Evolutionary conservation across 768 basidiomycete genomes (phyloP).

Genomic region (Amylocystis lapponica): DNA sequence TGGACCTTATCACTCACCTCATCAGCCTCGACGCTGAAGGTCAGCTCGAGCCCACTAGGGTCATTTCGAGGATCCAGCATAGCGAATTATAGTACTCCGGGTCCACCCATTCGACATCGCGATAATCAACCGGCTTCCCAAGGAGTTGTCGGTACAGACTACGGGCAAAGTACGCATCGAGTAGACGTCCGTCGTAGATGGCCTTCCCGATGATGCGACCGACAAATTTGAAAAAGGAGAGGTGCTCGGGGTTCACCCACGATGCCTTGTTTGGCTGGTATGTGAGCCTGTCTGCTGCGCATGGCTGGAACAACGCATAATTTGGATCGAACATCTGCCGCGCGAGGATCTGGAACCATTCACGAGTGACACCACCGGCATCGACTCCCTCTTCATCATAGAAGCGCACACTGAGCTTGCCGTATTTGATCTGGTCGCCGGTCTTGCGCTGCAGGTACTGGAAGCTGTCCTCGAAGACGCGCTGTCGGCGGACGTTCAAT

Average conservation of each 20-base stretch:
- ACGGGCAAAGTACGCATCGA: constrained; percentile 97
- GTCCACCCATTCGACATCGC: constrained; percentile 96
- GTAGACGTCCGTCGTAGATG: constrained; percentile 90
- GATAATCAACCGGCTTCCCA: constrained; percentile 90
- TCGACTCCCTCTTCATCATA: constrained; percentile 98
- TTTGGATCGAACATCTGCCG: constrained; percentile 99
- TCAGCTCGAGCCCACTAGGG: constrained; percentile 78
- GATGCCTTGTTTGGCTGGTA: constrained; percentile 96
- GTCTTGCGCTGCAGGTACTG: constrained; percentile 82
- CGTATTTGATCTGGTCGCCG: constrained; percentile 96
- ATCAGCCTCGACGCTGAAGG: constrained; percentile 93
- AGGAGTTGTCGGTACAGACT: constrained; percentile 94
- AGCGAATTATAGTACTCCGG: constrained; percentile 98
- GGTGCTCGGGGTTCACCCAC: constrained; percentile 91
- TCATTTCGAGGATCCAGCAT: constrained; percentile 99
- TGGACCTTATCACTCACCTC: constrained; percentile 77
- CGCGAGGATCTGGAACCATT: constrained; percentile 98
- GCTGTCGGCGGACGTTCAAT: constrained; percentile 81
- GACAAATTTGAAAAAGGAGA: constrained; percentile 98
- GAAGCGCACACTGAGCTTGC: constrained; percentile 94
- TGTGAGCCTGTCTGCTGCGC: constrained; percentile 88
- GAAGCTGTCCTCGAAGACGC: constrained; percentile 98
- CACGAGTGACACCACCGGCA: constrained; percentile 94
- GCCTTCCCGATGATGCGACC: constrained; percentile 97
- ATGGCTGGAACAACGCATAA: constrained; percentile 97